Percentiles rank a stretch among this genome's conserved stretches.
Evolutionary conservation across 225 moss, liverwort and hornwort genomes (phyloP).

Genomic region (Climacium dendroides): DNA sequence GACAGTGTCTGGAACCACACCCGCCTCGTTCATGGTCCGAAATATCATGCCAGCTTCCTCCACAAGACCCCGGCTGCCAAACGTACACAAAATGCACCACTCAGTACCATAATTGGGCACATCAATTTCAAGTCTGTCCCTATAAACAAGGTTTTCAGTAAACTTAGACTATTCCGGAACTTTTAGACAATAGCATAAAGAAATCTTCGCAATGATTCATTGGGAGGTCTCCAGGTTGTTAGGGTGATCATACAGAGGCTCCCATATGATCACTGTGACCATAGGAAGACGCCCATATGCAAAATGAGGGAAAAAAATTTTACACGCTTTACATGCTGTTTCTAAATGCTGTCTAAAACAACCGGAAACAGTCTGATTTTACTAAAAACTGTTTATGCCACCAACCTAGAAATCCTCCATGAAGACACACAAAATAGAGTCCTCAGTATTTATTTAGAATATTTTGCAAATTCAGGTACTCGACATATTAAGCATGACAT

Average conservation of each 20-base stretch:
- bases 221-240: neutral
- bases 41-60: slow-evolving; percentile 99
- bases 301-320: neutral
- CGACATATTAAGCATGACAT: neutral
- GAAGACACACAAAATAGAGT: neutral
- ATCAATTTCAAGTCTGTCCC: neutral
- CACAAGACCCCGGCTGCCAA: slow-evolving; percentile 64
- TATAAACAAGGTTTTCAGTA: neutral
- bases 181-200: neutral
- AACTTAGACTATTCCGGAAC: neutral
- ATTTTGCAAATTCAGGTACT: neutral
- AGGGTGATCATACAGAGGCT: neutral
- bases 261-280: neutral
- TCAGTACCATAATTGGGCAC: neutral
- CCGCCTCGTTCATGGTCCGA: slow-evolving; percentile 98
- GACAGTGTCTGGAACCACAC: slow-evolving; percentile 81
- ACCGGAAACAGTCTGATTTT: neutral
- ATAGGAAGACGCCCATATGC: neutral
- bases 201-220: neutral
- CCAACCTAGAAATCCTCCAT: neutral
- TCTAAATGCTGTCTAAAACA: neutral
- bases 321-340: neutral
- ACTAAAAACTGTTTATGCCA: neutral
- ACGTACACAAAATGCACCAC: neutral
- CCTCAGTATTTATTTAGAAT: neutral